These are phyloP conservation scores for Hanseniaspora mollemarum DNA, from an alignment of 805 yeast genomes.

Conservation along the genomic window DNA sequence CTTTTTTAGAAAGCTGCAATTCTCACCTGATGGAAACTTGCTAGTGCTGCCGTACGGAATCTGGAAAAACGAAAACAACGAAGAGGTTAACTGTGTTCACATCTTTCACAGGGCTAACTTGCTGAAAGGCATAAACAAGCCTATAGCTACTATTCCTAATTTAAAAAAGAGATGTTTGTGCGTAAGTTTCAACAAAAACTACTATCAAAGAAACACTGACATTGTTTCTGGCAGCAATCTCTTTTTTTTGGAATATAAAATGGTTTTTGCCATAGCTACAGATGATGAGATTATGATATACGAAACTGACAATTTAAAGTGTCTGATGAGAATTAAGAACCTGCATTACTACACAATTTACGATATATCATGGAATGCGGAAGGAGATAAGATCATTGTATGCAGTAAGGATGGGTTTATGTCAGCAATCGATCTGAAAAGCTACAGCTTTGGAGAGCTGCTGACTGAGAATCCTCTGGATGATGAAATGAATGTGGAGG, in stretches of 20 bases:
- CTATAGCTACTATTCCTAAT: conserved; percentile 70
- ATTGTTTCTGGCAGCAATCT: conserved; percentile 23
- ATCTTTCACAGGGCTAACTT: conserved; percentile 65
- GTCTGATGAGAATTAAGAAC: conserved; percentile 64
- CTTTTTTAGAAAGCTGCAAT: conserved; percentile 73
- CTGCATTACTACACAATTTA: conserved; percentile 83
- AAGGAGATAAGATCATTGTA: conserved; percentile 58
- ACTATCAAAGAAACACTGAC: conserved; percentile 34
- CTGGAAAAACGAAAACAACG: conserved; percentile 29
- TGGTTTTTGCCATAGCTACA: conserved; percentile 88
- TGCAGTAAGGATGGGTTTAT: conserved; percentile 92
- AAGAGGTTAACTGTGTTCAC: conserved; percentile 54
- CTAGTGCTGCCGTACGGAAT: conserved; percentile 71
- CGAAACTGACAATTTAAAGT: conserved; percentile 59
- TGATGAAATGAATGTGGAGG: background rate
- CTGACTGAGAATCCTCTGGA: background rate
- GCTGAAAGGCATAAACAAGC: conserved; percentile 37
- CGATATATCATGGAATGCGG: conserved; percentile 72
- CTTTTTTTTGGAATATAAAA: conserved; percentile 57
- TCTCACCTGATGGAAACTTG: conserved; percentile 83
- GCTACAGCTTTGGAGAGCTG: conserved; percentile 2
- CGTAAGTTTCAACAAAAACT: conserved; percentile 60
- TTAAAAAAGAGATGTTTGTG: conserved; percentile 76
- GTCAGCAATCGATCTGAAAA: conserved; percentile 33
- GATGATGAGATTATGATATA: conserved; percentile 72